These are phyloP conservation scores for Cryphonectria nitschkei DNA, from an alignment of 2,329 filamentous ascomycete species.

Conservation along the genomic window DNA sequence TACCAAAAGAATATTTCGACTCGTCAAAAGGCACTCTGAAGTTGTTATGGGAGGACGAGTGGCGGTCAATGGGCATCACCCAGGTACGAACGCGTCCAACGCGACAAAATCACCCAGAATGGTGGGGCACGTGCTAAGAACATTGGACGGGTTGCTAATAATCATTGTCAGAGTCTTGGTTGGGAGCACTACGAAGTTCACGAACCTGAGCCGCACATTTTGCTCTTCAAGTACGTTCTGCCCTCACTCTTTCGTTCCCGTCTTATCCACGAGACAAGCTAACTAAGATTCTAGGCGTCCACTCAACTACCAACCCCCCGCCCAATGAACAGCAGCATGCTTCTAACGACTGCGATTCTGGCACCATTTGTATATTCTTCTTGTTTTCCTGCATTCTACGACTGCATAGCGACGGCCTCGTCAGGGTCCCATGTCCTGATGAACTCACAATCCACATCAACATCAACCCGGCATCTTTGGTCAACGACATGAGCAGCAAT, in stretches of 20 bases:
- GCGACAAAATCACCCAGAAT: conserved; percentile 8
- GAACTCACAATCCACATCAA: conserved; percentile 16
- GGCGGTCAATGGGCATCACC: conserved; percentile 95
- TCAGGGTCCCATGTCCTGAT: conserved; percentile 18
- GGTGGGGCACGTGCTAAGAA: conserved; percentile 14
- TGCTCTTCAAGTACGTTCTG: conserved; percentile 88
- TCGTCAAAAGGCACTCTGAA: conserved; percentile 88
- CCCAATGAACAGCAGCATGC: conserved; percentile 44
- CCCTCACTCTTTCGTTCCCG: background rate
- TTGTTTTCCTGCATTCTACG: conserved; percentile 36
- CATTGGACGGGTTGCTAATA: conserved; percentile 26
- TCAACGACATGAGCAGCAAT: conserved; percentile 3
- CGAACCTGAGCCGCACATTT: conserved; percentile 96
- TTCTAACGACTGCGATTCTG: conserved; percentile 24
- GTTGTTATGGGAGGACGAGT: conserved; percentile 97
- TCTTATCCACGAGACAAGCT: conserved; percentile 29
- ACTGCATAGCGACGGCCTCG: conserved; percentile 36
- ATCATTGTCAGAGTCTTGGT: conserved; percentile 74
- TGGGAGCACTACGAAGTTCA: conserved; percentile 99
- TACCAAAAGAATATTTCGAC: conserved; percentile 94
- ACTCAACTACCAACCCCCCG: conserved; percentile 79
- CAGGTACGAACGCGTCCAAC: conserved; percentile 64
- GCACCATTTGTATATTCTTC: conserved; percentile 34
- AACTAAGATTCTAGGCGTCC: conserved; percentile 63
- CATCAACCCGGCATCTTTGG: background rate